Evolutionary conservation across 805 yeast genomes (phyloP).

Genomic region (Candida ovalis): DNA sequence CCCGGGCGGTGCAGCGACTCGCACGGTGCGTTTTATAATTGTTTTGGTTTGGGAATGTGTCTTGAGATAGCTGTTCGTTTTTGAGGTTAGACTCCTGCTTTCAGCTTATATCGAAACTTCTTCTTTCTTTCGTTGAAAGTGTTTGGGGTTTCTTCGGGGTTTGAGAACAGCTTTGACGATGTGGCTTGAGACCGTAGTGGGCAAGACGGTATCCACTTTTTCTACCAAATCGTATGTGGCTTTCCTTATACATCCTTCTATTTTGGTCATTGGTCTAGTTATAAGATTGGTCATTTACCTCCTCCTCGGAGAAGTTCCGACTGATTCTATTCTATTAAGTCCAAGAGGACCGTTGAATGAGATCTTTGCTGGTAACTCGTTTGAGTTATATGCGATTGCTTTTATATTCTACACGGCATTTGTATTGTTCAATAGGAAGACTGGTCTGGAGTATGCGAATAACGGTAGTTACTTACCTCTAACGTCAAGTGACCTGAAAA

Average conservation of each 20-base stretch:
- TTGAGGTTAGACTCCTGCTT: too few species aligned
- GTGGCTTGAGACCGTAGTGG: not conserved
- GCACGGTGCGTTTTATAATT: too few species aligned
- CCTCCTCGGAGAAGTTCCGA: constrained; percentile 1
- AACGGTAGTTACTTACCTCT: constrained; percentile 13
- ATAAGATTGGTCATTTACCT: constrained; percentile 4
- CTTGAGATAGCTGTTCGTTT: too few species aligned
- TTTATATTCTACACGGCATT: constrained; percentile 12
- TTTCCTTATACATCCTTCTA: constrained; percentile 14
- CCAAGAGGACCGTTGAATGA: constrained; percentile 25
- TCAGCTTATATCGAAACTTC: too few species aligned
- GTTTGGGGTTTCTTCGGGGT: too few species aligned
- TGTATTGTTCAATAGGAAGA: constrained; percentile 4
- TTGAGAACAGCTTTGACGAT: not conserved
- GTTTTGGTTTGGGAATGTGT: too few species aligned
- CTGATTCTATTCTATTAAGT: constrained; percentile 15
- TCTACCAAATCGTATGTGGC: not conserved
- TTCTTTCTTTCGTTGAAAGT: too few species aligned
- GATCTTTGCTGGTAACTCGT: constrained; percentile 29
- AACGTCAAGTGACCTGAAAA: constrained; percentile 7
- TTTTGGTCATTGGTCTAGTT: constrained; percentile 11
- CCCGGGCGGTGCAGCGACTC: too few species aligned
- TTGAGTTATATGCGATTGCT: constrained; percentile 20
- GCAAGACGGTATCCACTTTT: not conserved
- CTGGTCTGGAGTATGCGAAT: not conserved